These are phyloP conservation scores for Pseudomassariella vexata DNA, from an alignment of 2,329 filamentous ascomycete genomes.

Conservation along the genomic window DNA sequence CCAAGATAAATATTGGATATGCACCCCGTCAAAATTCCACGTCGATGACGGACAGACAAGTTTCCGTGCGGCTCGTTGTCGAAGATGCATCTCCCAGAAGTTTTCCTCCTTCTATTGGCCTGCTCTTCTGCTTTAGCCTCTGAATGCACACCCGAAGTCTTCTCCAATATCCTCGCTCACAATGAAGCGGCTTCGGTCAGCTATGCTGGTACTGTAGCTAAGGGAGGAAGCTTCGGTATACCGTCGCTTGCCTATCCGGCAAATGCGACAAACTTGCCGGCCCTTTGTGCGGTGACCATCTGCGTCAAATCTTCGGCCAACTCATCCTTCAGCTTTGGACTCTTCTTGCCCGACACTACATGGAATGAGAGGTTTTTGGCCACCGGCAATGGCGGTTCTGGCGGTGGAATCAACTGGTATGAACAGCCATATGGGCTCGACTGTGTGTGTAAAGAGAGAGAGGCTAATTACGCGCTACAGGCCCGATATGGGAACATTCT, in stretches of 20 bases:
- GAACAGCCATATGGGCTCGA: neutral
- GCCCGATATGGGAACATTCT: conserved; percentile 35
- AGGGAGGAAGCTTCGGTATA: conserved; percentile 19
- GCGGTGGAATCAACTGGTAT: conserved; percentile 27
- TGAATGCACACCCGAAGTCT: conserved; percentile 16
- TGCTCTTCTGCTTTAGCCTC: conserved; percentile 8
- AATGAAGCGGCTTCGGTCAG: conserved; percentile 16
- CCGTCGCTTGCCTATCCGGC: conserved; percentile 16
- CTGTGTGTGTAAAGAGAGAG: neutral
- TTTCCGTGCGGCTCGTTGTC: no score
- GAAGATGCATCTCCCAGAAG: no score
- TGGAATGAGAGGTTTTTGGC: conserved; percentile 23
- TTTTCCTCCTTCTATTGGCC: conserved; percentile 10
- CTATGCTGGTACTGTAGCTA: conserved; percentile 16
- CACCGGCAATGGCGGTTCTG: conserved; percentile 21
- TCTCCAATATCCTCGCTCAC: conserved; percentile 14
- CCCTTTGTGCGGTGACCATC: conserved; percentile 22
- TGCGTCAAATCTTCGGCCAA: conserved; percentile 22
- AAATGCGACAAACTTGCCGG: conserved; percentile 19
- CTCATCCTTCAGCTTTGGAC: conserved; percentile 23
- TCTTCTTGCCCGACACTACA: conserved; percentile 22
- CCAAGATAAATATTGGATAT: no score
- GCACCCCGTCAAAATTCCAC: no score
- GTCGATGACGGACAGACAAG: no score
- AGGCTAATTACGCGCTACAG: conserved; percentile 8